These are phyloP conservation scores for Colletotrichum sp. DNA, from an alignment of 2,329 filamentous ascomycete genomes.

Conservation along the genomic window DNA sequence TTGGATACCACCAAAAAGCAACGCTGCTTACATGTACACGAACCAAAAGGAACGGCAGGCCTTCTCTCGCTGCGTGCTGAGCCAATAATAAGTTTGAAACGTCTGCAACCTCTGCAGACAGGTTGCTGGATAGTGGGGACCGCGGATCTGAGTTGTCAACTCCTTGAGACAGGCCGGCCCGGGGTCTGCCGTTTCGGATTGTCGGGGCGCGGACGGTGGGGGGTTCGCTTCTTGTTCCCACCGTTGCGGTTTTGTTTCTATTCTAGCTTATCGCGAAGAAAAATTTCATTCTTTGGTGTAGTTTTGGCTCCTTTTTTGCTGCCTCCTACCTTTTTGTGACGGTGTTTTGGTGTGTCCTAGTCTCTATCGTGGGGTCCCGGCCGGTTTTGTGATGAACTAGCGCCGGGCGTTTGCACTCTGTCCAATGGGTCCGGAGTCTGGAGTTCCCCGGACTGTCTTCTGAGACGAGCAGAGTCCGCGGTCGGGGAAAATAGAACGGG, in stretches of 20 bases:
- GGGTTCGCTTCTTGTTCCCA: neutral
- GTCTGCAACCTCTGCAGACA: neutral
- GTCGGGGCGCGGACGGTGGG: neutral
- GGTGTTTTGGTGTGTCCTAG: neutral
- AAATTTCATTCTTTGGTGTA: neutral
- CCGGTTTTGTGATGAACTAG: neutral
- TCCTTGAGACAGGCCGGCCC: constrained; percentile 11
- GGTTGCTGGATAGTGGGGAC: neutral
- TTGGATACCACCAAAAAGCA: neutral
- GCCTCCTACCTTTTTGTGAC: neutral
- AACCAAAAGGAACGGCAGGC: neutral
- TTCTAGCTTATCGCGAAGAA: neutral
- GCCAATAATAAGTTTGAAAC: constrained; percentile 1
- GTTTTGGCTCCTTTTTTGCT: neutral
- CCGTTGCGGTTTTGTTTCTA: neutral
- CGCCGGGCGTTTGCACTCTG: neutral
- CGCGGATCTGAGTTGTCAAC: neutral
- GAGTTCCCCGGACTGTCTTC: neutral
- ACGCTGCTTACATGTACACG: neutral
- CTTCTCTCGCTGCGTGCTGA: neutral
- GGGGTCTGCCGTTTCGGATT: constrained; percentile 10
- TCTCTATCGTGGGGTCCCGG: neutral
- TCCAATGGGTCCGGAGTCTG: neutral
- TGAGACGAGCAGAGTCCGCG: neutral
- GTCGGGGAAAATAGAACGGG: neutral